A percentile compares a stretch with the other conserved stretches of the same genome.
Conservation (phyloP, 805 yeast species). For the Metschnikowia henanensis region DNA sequence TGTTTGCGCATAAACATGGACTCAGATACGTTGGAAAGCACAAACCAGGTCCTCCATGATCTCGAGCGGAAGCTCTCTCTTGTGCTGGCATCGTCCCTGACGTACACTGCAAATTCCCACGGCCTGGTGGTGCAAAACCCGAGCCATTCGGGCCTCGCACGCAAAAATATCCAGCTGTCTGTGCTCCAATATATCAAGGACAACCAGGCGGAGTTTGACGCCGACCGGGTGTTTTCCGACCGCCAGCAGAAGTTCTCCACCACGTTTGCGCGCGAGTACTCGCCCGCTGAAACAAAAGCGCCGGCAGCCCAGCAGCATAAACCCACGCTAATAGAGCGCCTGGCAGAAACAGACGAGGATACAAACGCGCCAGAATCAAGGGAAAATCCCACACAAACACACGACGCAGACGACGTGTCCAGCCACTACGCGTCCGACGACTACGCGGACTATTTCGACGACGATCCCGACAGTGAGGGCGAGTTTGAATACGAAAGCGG, state of each 20-base stretch:
- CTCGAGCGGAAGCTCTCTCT: constrained; percentile 36
- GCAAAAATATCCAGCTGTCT: constrained; percentile 29
- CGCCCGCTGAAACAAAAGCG: constrained; percentile 7
- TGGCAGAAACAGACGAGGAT: no score
- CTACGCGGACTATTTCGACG: constrained; percentile 8
- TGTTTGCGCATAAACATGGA: constrained; percentile 6
- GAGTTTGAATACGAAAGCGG: constrained; percentile 7
- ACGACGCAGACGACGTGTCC: neutral
- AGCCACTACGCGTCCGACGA: constrained; percentile 1
- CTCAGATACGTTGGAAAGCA: constrained; percentile 23
- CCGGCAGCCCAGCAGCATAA: neutral
- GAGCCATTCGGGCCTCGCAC: constrained; percentile 23
- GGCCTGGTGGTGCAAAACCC: constrained; percentile 23
- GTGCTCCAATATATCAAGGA: constrained; percentile 37
- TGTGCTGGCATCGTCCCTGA: constrained; percentile 30
- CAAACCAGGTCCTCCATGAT: constrained; percentile 30
- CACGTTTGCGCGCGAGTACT: constrained; percentile 28
- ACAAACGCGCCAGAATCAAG: no score
- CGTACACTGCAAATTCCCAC: constrained; percentile 24
- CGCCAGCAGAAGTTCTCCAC: constrained; percentile 35
- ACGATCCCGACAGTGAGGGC: constrained; percentile 12
- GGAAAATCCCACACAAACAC: no score
- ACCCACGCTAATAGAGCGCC: no score
- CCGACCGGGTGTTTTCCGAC: constrained; percentile 39
- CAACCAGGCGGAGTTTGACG: constrained; percentile 25